Conservation (phyloP, 352 stramenopile species). For the Phytophthora constricta region DNA sequence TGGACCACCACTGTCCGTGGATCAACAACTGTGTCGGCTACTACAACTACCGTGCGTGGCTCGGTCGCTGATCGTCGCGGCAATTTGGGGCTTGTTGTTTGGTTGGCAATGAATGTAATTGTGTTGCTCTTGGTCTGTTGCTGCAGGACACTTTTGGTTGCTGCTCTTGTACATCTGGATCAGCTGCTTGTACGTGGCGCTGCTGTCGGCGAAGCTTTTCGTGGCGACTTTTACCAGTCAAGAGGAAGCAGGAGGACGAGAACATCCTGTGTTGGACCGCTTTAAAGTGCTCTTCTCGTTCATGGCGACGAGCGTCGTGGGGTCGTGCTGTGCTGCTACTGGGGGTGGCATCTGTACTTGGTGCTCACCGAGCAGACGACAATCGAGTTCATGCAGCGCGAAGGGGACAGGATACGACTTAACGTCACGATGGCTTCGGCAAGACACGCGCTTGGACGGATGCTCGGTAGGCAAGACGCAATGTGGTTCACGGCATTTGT, state of each 20-base stretch:
- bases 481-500: conserved; percentile 41
- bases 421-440: conserved; percentile 17
- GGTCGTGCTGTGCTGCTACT: conserved; percentile 42
- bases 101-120: no score
- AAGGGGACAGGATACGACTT: conserved; percentile 21
- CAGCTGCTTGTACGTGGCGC: conserved; percentile 49
- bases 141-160: conserved; percentile 54
- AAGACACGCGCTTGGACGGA: conserved; percentile 23
- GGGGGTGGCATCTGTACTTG: conserved; percentile 56
- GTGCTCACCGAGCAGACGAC: conserved; percentile 51
- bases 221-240: conserved; percentile 24
- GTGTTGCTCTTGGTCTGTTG: no score
- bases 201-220: conserved; percentile 43
- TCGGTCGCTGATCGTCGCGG: no score
- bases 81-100: neutral
- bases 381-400: conserved; percentile 44
- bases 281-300: conserved; percentile 47
- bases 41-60: conserved; percentile 92
- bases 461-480: conserved; percentile 37
- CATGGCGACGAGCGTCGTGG: conserved; percentile 43
- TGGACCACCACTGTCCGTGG: conserved; percentile 98
- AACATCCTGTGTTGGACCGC: conserved; percentile 29
- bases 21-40: conserved; percentile 98
- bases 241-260: conserved; percentile 5
- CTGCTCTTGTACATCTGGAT: conserved; percentile 58